Evolutionary conservation across 2,329 filamentous ascomycete genomes (phyloP).

Genomic region (Fusarium austroafricanum): DNA sequence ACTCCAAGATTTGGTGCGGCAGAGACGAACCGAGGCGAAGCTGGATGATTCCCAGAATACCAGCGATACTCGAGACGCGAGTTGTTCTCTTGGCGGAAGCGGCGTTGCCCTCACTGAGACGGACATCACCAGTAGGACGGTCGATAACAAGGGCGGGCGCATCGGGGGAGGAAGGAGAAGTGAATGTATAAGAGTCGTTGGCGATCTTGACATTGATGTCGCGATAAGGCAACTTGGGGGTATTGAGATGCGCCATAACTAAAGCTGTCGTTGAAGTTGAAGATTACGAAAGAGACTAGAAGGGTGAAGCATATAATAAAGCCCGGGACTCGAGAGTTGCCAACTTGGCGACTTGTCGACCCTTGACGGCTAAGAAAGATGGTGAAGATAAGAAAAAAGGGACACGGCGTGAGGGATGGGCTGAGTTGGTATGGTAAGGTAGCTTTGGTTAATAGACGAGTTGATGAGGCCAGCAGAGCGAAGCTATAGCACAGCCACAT

Average conservation of each 20-base stretch:
- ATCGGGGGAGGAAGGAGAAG: constrained; percentile 91
- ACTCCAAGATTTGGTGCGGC: constrained; percentile 25
- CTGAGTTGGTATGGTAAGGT: constrained; percentile 31
- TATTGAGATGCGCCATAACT: constrained; percentile 53
- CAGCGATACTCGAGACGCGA: constrained; percentile 89
- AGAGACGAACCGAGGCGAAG: constrained; percentile 81
- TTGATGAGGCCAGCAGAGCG: constrained; percentile 48
- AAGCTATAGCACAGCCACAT: constrained; percentile 47
- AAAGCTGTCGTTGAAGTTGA: constrained; percentile 15
- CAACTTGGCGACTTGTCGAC: constrained; percentile 36
- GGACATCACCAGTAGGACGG: constrained; percentile 89
- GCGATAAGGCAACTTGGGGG: constrained; percentile 75
- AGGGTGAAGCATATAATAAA: constrained; percentile 10
- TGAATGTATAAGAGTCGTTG: constrained; percentile 93
- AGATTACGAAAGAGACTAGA: constrained; percentile 20
- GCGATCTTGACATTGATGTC: constrained; percentile 98
- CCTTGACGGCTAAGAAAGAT: constrained; percentile 35
- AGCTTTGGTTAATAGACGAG: constrained; percentile 32
- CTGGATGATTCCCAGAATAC: constrained; percentile 94
- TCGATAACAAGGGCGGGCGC: constrained; percentile 90
- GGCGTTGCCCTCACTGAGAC: constrained; percentile 82
- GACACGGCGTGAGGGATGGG: constrained; percentile 40
- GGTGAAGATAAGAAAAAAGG: constrained; percentile 33
- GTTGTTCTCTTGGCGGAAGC: constrained; percentile 77
- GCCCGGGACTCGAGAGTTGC: constrained; percentile 30